These are phyloP conservation scores for Cladophialophora exuberans DNA, from an alignment of 2,329 filamentous ascomycete genomes.

Conservation along the genomic window DNA sequence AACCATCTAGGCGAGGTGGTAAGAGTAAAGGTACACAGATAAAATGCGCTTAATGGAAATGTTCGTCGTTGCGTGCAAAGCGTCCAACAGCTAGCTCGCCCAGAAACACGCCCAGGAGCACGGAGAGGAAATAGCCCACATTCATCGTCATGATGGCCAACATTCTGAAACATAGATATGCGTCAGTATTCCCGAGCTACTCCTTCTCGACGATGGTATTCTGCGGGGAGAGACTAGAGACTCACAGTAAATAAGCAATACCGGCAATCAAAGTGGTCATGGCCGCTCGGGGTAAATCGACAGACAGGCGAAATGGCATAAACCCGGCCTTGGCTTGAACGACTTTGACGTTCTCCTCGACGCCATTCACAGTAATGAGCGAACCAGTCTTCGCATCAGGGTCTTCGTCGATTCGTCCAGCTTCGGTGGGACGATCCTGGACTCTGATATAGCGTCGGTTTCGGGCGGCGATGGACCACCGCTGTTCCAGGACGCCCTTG, in stretches of 20 bases:
- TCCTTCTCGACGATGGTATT: neutral
- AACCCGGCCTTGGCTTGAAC: conserved; percentile 59
- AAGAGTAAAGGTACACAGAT: neutral
- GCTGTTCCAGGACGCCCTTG: conserved; percentile 62
- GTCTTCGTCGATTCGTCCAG: conserved; percentile 63
- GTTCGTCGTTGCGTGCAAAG: conserved; percentile 59
- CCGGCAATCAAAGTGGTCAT: conserved; percentile 74
- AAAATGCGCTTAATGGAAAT: conserved; percentile 40
- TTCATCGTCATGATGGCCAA: conserved; percentile 90
- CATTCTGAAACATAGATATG: conserved; percentile 72
- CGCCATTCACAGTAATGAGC: conserved; percentile 71
- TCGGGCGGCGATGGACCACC: conserved; percentile 72
- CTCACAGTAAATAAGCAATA: conserved; percentile 84
- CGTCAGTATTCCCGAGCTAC: conserved; percentile 10
- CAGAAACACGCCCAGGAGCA: conserved; percentile 79
- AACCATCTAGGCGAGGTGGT: too few relatives aligned
- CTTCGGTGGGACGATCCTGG: conserved; percentile 62
- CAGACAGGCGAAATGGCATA: conserved; percentile 78
- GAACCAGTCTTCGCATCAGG: conserved; percentile 66
- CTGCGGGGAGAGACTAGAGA: conserved; percentile 34
- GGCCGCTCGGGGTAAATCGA: conserved; percentile 73
- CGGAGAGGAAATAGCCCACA: conserved; percentile 79
- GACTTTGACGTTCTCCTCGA: conserved; percentile 79
- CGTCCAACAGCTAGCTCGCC: conserved; percentile 81
- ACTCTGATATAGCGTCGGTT: conserved; percentile 77